These are phyloP conservation scores for Bipolaris cookei DNA, from an alignment of 2,329 filamentous ascomycete genomes.

Conservation along the genomic window DNA sequence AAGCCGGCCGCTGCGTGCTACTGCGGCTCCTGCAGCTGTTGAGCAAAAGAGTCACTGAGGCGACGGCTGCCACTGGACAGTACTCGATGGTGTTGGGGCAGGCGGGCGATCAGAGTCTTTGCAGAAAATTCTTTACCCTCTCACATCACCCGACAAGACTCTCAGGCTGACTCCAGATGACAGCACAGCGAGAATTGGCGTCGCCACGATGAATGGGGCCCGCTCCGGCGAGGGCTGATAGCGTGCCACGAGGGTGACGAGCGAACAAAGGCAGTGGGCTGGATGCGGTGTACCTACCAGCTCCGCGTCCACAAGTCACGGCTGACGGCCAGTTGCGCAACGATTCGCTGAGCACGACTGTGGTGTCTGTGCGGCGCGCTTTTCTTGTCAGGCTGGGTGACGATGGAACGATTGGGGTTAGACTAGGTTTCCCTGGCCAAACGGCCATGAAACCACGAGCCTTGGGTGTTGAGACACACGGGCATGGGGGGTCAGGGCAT, in stretches of 20 bases:
- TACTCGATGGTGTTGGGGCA: background rate
- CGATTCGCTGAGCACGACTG: conserved; percentile 34
- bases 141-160: background rate
- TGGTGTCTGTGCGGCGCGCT: conserved; percentile 25
- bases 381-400: conserved; percentile 11
- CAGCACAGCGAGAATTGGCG: background rate
- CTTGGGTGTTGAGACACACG: background rate
- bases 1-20: background rate
- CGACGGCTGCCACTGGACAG: conserved; percentile 2
- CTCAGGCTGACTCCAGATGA: background rate
- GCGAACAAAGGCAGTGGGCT: background rate
- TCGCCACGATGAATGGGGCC: background rate
- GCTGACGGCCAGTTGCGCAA: conserved; percentile 11
- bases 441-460: conserved; percentile 6
- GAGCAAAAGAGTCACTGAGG: background rate
- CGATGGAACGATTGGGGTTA: conserved; percentile 28
- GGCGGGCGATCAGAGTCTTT: conserved; percentile 8
- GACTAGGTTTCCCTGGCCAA: conserved; percentile 15
- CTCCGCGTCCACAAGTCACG: background rate
- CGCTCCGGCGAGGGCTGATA: background rate
- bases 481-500: background rate
- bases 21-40: background rate
- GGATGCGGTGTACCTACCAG: conserved; percentile 3
- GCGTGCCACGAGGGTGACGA: conserved; percentile 9
- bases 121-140: conserved; percentile 5